These are phyloP conservation scores for Sporodiniella umbellata DNA, from an alignment of 371 early-diverging fungal species.

Conservation along the genomic window DNA sequence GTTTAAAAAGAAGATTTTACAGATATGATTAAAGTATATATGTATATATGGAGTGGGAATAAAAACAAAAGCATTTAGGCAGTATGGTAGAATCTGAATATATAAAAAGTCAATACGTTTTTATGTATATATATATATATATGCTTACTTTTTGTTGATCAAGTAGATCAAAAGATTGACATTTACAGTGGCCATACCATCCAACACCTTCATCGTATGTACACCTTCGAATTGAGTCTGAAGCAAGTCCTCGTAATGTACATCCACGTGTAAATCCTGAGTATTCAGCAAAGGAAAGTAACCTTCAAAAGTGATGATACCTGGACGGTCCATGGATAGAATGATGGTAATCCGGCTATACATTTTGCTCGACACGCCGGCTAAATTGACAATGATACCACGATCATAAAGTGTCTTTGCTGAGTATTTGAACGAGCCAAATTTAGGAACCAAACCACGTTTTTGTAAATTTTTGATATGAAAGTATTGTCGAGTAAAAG, in stretches of 20 bases:
- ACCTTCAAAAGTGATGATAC: constrained; percentile 86
- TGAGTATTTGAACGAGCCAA: constrained; percentile 98
- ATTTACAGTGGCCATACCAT: constrained; percentile 92
- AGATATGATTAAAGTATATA: background rate
- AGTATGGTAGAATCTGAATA: constrained; percentile 11
- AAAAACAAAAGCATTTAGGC: constrained; percentile 1
- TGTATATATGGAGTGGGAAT: background rate
- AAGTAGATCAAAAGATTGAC: constrained; percentile 92
- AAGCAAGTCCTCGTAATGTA: constrained; percentile 89
- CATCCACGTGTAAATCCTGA: constrained; percentile 74
- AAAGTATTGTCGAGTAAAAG: constrained; percentile 92
- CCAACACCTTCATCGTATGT: constrained; percentile 87
- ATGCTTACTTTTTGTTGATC: constrained; percentile 97
- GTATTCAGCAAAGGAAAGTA: constrained; percentile 74
- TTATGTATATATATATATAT: too few relatives aligned
- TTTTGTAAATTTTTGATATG: constrained; percentile 86
- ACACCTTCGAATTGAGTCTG: constrained; percentile 92
- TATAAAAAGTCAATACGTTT: background rate
- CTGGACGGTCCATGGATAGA: constrained; percentile 89
- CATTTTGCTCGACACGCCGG: constrained; percentile 77
- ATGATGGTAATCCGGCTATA: constrained; percentile 86
- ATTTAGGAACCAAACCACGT: constrained; percentile 86
- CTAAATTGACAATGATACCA: constrained; percentile 88
- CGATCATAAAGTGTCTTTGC: constrained; percentile 90
- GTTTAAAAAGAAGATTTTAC: too few relatives aligned